Evolutionary conservation across 768 basidiomycete species (phyloP).

Genomic region (Ramaria sp.): DNA sequence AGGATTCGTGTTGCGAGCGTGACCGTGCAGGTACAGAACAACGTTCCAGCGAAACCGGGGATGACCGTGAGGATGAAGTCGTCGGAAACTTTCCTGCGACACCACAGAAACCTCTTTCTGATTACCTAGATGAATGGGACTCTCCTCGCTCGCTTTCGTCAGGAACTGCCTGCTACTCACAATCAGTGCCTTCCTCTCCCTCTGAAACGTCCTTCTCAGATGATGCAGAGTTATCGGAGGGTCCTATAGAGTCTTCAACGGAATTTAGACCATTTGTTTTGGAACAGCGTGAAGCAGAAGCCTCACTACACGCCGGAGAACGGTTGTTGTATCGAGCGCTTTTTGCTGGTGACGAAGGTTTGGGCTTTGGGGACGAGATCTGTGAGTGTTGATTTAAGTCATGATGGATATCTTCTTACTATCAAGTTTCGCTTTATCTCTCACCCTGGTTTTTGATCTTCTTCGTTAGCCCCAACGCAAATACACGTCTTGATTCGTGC

Average conservation of each 20-base stretch:
- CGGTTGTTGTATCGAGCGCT: background rate
- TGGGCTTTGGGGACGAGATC: slow-evolving; percentile 5
- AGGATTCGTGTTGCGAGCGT: background rate
- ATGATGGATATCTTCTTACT: background rate
- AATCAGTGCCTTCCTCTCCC: background rate
- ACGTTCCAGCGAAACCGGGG: background rate
- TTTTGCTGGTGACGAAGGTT: background rate
- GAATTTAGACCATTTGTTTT: background rate
- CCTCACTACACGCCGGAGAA: background rate
- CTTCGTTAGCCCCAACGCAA: slow-evolving; percentile 31
- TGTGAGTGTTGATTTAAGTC: background rate
- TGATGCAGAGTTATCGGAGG: background rate
- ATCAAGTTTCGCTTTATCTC: background rate
- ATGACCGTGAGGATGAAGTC: slow-evolving; percentile 5
- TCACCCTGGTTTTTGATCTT: background rate
- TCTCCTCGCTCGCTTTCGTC: background rate
- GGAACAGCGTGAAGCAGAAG: background rate
- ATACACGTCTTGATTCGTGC: slow-evolving; percentile 37
- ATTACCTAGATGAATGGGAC: background rate
- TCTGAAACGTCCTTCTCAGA: background rate
- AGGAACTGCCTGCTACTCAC: background rate
- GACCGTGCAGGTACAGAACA: background rate
- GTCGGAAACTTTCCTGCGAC: background rate
- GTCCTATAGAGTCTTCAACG: background rate
- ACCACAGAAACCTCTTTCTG: slow-evolving; percentile 3